Evolutionary conservation across 75 land plant genomes (phyloP).

Genomic region (Sequoiadendron giganteum): DNA sequence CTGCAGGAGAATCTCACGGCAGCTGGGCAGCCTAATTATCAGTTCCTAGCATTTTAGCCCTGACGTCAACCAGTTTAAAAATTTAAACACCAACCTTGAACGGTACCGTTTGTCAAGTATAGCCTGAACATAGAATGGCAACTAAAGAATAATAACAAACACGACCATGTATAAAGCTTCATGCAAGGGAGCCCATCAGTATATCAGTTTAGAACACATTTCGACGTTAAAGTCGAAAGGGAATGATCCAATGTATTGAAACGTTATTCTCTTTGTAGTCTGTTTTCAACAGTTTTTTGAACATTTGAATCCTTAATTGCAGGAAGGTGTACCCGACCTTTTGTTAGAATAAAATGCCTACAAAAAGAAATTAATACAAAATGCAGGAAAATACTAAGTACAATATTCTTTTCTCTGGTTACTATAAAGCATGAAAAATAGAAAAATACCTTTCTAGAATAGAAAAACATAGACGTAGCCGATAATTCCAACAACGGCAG

Average conservation of each 20-base stretch:
- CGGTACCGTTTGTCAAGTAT: not conserved
- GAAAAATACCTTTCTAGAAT: not conserved
- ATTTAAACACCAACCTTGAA: not conserved
- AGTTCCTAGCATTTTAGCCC: too few species aligned
- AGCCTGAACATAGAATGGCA: not conserved
- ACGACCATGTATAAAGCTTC: not conserved
- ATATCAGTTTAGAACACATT: not conserved
- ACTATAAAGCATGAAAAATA: not conserved
- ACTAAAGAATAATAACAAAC: not conserved
- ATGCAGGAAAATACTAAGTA: not conserved
- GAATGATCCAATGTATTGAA: not conserved
- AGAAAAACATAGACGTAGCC: not conserved
- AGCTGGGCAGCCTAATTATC: not conserved
- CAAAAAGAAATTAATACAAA: not conserved
- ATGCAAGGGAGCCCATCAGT: not conserved
- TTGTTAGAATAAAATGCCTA: not conserved
- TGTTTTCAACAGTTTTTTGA: too few species aligned
- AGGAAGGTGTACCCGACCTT: not conserved
- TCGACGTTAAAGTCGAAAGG: too few species aligned
- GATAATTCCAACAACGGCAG: not conserved
- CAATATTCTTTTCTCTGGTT: too few species aligned
- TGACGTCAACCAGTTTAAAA: not conserved
- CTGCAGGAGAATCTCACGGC: not conserved
- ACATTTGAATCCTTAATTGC: not conserved
- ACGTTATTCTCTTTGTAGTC: not conserved